Conservation (phyloP, 1,284 basidiomycete genomes). For the Ustilago sp. region DNA sequence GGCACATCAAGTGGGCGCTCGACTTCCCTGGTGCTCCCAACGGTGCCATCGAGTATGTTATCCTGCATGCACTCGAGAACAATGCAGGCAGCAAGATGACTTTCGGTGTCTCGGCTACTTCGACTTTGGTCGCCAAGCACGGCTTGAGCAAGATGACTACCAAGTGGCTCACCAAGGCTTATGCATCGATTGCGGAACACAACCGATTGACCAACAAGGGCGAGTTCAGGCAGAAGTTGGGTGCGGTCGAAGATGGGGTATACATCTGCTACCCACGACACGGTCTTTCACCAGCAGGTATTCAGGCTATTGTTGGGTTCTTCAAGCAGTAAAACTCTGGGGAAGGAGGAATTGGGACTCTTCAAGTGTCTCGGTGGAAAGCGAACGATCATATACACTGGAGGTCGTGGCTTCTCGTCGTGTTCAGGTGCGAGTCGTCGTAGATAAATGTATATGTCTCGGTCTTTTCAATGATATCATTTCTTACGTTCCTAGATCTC, state of each 20-base stretch:
- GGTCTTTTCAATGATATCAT: slow-evolving; percentile 12
- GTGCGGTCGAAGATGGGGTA: slow-evolving; percentile 56
- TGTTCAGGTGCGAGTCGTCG: background rate
- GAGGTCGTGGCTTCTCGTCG: background rate
- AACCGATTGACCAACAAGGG: slow-evolving; percentile 59
- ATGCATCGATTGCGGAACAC: slow-evolving; percentile 53
- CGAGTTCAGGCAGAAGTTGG: slow-evolving; percentile 66
- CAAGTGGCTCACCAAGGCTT: slow-evolving; percentile 57
- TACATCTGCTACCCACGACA: slow-evolving; percentile 62
- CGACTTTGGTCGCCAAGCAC: slow-evolving; percentile 54
- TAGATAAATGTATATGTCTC: slow-evolving; percentile 1
- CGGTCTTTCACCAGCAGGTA: slow-evolving; percentile 58
- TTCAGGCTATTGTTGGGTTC: slow-evolving; percentile 62
- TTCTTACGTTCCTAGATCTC: background rate
- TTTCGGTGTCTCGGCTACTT: slow-evolving; percentile 65
- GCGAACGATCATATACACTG: slow-evolving; percentile 12
- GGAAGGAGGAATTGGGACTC: background rate
- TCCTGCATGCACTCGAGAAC: slow-evolving; percentile 73
- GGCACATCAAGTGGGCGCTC: slow-evolving; percentile 76
- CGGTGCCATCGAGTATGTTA: slow-evolving; percentile 73
- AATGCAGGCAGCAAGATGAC: slow-evolving; percentile 72
- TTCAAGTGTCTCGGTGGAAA: background rate
- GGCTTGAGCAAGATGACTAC: slow-evolving; percentile 57
- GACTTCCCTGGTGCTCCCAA: slow-evolving; percentile 74
- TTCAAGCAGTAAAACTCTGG: slow-evolving; percentile 48